These are phyloP conservation scores for Plenodomus lindquistii DNA, from an alignment of 2,329 filamentous ascomycete genomes.

Conservation along the genomic window DNA sequence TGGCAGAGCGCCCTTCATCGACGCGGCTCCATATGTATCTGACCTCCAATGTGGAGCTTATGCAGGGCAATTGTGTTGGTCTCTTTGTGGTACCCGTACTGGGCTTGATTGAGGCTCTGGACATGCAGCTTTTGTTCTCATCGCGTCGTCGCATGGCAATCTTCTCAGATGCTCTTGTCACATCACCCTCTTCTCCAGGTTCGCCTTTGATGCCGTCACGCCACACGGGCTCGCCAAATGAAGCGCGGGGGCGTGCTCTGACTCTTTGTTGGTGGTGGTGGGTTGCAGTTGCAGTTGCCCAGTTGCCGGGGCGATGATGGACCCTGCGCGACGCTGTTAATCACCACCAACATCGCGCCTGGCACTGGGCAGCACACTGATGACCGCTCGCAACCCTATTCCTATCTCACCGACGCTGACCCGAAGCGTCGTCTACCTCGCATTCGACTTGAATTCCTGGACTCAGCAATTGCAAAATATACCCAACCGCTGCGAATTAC, in stretches of 20 bases:
- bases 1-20: constrained; percentile 2
- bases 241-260: background rate
- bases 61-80: constrained; percentile 10
- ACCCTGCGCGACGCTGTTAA: constrained; percentile 22
- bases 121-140: background rate
- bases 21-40: constrained; percentile 3
- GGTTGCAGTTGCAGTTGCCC: too few relatives aligned
- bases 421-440: constrained; percentile 30
- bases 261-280: constrained; percentile 10
- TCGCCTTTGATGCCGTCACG: background rate
- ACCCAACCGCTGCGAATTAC: constrained; percentile 22
- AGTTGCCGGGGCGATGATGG: constrained; percentile 34
- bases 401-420: constrained; percentile 24
- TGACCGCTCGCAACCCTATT: constrained; percentile 29
- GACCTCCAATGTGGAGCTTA: constrained; percentile 9
- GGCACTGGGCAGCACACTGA: constrained; percentile 4
- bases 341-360: constrained; percentile 12
- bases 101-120: background rate
- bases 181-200: background rate
- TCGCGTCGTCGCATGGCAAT: background rate
- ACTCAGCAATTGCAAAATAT: constrained; percentile 11
- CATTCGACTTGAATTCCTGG: constrained; percentile 21
- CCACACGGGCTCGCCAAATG: background rate
- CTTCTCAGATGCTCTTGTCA: background rate
- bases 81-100: background rate